Evolutionary conservation across 306 rosid genomes (phyloP).

Genomic region (Vigna radiata): DNA sequence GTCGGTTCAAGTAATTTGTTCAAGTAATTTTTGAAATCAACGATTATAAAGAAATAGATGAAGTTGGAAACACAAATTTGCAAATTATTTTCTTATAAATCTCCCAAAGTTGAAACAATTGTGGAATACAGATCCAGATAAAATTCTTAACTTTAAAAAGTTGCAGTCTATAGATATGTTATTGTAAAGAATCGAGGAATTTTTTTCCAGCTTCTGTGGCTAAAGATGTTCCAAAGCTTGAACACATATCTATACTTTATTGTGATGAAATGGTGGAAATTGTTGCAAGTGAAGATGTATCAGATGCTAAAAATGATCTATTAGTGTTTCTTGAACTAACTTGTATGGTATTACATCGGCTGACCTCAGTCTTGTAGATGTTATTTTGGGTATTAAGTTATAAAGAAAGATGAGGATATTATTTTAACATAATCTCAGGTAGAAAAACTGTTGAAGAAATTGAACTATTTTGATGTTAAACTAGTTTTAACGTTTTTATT

Average conservation of each 20-base stretch:
- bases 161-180: not conserved
- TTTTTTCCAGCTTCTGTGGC: conserved; percentile 38
- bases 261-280: not conserved
- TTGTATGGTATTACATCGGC: not conserved
- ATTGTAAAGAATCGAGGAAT: not conserved
- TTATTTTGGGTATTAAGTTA: too few relatives aligned
- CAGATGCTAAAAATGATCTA: not conserved
- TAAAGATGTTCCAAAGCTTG: not conserved
- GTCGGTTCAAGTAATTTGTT: too few relatives aligned
- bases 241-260: rapidly evolving
- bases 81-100: not conserved
- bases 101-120: conserved; percentile 20
- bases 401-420: too few relatives aligned
- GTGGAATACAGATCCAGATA: not conserved
- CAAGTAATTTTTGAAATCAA: conserved; percentile 34
- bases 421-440: too few relatives aligned
- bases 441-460: too few relatives aligned
- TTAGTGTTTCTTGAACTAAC: not conserved
- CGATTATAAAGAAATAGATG: too few relatives aligned
- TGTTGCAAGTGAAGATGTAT: not conserved
- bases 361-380: too few relatives aligned
- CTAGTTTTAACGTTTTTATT: too few relatives aligned
- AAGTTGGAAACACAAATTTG: not conserved
- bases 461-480: too few relatives aligned
- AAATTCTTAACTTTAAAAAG: not conserved